Conservation (phyloP, 2,329 filamentous ascomycete genomes). For the Trichophyton simii region DNA sequence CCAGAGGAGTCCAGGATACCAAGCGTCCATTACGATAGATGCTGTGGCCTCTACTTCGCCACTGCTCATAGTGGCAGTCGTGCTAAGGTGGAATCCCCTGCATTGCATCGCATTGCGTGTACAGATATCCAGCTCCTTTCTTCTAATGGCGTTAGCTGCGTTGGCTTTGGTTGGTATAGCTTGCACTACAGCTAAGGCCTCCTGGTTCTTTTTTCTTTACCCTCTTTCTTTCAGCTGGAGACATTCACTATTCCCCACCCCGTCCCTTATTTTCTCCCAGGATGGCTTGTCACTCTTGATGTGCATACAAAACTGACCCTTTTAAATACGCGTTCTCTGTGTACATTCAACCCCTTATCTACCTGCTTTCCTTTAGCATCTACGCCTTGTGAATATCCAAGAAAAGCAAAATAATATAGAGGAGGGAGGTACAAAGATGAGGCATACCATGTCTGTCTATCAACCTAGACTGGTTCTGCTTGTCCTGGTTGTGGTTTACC, state of each 20-base stretch:
- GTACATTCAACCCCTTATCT: constrained; percentile 1
- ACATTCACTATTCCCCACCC: not conserved
- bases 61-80: not conserved
- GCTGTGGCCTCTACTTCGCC: not conserved
- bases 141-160: not conserved
- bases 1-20: constrained; percentile 59
- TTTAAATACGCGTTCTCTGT: not conserved
- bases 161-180: not conserved
- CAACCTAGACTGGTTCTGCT: not conserved
- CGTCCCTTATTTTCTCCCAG: not conserved
- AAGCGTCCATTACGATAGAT: constrained; percentile 56
- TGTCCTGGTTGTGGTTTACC: not conserved
- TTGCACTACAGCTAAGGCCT: constrained; percentile 25
- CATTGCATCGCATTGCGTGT: constrained; percentile 3
- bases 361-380: not conserved
- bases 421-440: not conserved
- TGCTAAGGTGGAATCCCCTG: not conserved
- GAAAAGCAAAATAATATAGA: not conserved
- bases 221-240: not conserved
- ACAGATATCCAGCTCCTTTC: not conserved
- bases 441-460: not conserved
- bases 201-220: not conserved
- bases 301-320: not conserved
- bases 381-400: constrained; percentile 2
- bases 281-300: not conserved